A percentile compares a stretch with the other conserved stretches of the same genome.
These are phyloP conservation scores for Starmerella stellata DNA, from an alignment of 805 yeast genomes.

Conservation along the genomic window DNA sequence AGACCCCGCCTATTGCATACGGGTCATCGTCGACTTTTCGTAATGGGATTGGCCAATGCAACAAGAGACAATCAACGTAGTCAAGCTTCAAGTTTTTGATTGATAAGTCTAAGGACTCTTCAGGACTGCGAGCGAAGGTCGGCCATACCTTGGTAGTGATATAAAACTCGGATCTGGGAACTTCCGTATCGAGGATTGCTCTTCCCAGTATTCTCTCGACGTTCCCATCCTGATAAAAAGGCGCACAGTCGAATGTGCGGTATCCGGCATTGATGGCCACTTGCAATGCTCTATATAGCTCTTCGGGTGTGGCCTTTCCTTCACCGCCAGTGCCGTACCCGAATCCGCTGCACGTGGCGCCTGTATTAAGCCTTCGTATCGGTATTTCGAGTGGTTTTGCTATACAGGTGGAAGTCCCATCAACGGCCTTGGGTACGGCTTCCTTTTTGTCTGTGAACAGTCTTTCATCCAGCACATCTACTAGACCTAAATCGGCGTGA, in stretches of 20 bases:
- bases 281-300: conserved; percentile 35
- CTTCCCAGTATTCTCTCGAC: conserved; percentile 41
- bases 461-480: neutral
- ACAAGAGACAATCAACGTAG: conserved; percentile 58
- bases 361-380: conserved; percentile 31
- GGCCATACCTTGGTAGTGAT: conserved; percentile 48
- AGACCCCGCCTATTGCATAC: conserved; percentile 16
- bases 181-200: conserved; percentile 22
- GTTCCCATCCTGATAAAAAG: conserved; percentile 35
- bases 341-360: conserved; percentile 44
- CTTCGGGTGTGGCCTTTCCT: conserved; percentile 11
- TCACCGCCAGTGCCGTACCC: conserved; percentile 58
- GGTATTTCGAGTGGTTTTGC: conserved; percentile 4
- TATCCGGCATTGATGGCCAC: conserved; percentile 48
- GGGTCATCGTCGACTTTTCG: conserved; percentile 12
- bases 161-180: conserved; percentile 47
- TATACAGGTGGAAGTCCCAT: neutral
- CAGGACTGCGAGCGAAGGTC: conserved; percentile 27
- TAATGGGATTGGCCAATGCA: conserved; percentile 59
- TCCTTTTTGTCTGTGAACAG: no score
- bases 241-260: conserved; percentile 64
- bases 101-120: conserved; percentile 37
- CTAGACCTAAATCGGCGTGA: neutral
- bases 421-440: neutral
- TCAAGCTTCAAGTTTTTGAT: conserved; percentile 47